These are phyloP conservation scores for Coemansia sp. DNA, from an alignment of 192 early-diverging fungal genomes.

Conservation along the genomic window DNA sequence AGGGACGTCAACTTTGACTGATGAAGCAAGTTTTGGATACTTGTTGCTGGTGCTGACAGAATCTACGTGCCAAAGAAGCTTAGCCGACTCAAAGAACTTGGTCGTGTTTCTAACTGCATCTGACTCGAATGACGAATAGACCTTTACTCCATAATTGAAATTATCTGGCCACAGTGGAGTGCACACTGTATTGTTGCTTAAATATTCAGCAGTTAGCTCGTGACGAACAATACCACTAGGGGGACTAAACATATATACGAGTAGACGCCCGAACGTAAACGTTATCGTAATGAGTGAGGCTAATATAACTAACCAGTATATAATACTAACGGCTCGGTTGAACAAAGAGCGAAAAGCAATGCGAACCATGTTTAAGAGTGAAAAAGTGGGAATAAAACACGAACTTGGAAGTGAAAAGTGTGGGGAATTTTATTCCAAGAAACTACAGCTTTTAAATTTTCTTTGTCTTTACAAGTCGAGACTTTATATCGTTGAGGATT, in stretches of 20 bases:
- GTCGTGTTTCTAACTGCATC: background rate
- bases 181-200: background rate
- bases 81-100: slow-evolving; percentile 8
- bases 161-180: slow-evolving; percentile 3
- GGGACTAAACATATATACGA: background rate
- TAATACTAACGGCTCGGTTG: background rate
- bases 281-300: background rate
- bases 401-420: too few species aligned
- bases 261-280: background rate
- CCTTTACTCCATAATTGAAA: slow-evolving; percentile 10
- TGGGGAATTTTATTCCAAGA: too few species aligned
- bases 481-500: too few species aligned
- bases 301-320: background rate
- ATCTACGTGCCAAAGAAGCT: slow-evolving; percentile 16
- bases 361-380: background rate
- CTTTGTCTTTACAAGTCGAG: too few species aligned
- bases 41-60: background rate
- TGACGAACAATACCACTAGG: background rate
- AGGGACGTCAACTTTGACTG: slow-evolving; percentile 1
- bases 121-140: slow-evolving; percentile 3
- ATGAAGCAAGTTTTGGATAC: background rate
- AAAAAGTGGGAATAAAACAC: background rate
- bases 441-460: too few species aligned
- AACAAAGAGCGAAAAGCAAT: background rate
- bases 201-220: background rate